Evolutionary conservation across 2,329 filamentous ascomycete species (phyloP).

Genomic region (Cytospora chrysosperma): DNA sequence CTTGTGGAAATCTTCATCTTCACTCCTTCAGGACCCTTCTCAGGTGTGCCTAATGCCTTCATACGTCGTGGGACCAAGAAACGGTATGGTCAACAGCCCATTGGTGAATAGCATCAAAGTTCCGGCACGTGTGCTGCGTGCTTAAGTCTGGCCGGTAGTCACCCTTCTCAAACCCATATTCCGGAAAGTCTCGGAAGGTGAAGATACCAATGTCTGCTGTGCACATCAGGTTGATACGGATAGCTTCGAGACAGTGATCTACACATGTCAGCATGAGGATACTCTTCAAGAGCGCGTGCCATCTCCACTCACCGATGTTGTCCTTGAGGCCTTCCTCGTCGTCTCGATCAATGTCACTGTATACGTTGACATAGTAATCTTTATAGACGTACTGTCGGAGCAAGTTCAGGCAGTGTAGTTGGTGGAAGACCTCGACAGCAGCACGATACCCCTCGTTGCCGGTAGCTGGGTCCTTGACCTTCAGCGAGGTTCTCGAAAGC

Average conservation of each 20-base stretch:
- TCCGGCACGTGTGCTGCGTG: constrained; percentile 52
- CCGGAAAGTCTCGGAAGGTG: constrained; percentile 50
- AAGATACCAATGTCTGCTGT: constrained; percentile 55
- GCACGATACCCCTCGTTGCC: constrained; percentile 60
- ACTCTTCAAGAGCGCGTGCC: background rate
- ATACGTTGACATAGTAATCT: constrained; percentile 43
- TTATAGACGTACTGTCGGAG: constrained; percentile 48
- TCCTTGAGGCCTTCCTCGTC: constrained; percentile 40
- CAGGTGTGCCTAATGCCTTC: background rate
- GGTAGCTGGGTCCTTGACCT: constrained; percentile 54
- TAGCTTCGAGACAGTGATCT: constrained; percentile 55
- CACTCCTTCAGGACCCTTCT: background rate
- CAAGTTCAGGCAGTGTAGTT: constrained; percentile 52
- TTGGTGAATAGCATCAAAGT: constrained; percentile 50
- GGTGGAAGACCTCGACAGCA: constrained; percentile 58
- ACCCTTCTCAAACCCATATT: constrained; percentile 39
- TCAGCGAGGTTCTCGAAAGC: constrained; percentile 52
- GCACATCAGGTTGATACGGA: constrained; percentile 54
- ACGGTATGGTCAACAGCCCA: constrained; percentile 55
- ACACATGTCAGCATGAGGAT: background rate
- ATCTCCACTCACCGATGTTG: constrained; percentile 39
- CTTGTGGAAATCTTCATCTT: background rate
- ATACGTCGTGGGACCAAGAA: constrained; percentile 35
- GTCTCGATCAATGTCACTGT: constrained; percentile 31
- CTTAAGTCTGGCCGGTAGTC: constrained; percentile 56